These are phyloP conservation scores for Solanum gracilifrons DNA, from an alignment of 257 asterid species.

Conservation along the genomic window DNA sequence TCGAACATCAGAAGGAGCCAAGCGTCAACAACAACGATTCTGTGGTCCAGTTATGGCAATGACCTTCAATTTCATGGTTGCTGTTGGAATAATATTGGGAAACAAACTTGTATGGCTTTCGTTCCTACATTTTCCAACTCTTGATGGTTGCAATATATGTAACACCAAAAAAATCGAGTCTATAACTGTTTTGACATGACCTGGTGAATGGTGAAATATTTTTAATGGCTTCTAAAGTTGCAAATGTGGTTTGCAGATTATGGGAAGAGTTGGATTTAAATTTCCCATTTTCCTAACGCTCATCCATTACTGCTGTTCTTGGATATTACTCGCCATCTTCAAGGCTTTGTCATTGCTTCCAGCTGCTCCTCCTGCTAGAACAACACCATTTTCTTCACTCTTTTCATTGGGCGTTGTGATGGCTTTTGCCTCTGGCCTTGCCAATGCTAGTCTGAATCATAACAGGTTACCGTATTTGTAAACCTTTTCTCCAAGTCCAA, in stretches of 20 bases:
- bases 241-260: constrained; percentile 33
- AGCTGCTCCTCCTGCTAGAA: constrained; percentile 55
- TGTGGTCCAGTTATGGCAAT: constrained; percentile 71
- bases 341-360: constrained; percentile 60
- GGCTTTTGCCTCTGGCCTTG: constrained; percentile 88
- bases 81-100: constrained; percentile 74
- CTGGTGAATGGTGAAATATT: neutral
- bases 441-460: constrained; percentile 66
- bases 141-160: neutral
- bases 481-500: neutral
- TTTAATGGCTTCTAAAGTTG: neutral
- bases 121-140: neutral
- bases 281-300: constrained; percentile 77
- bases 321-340: constrained; percentile 68
- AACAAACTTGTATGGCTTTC: constrained; percentile 56
- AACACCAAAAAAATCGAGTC: neutral
- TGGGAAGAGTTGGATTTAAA: constrained; percentile 87
- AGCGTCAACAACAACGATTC: constrained; percentile 60
- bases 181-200: neutral
- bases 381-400: constrained; percentile 68
- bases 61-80: constrained; percentile 77
- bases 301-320: constrained; percentile 64
- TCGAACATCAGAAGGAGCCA: constrained; percentile 75
- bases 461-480: constrained; percentile 46
- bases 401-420: constrained; percentile 76